Percentiles rank a stretch among this genome's conserved stretches.
phyloP scores from a whole-genome alignment of 495 filamentous ascomycete species.

The Letharia lupina region DNA sequence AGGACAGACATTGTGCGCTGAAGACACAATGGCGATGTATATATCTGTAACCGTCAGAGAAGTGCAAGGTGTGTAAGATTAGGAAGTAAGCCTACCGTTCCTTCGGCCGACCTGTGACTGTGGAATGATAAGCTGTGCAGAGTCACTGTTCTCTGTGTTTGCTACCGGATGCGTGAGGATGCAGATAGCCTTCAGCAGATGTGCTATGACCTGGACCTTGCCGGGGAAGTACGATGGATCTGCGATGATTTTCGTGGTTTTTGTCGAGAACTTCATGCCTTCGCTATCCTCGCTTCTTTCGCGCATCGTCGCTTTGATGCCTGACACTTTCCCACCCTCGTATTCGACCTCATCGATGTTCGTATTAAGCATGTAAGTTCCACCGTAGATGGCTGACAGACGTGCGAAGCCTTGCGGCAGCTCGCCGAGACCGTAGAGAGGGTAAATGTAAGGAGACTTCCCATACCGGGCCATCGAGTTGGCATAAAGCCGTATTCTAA shows the following conservation, averaged over 20 bases:
- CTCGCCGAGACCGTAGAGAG: conserved; percentile 93
- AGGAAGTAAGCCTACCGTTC: conserved; percentile 55
- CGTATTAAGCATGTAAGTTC: conserved; percentile 99
- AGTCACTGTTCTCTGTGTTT: conserved; percentile 81
- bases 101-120: conserved; percentile 93
- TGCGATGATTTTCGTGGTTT: conserved; percentile 89
- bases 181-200: conserved; percentile 93
- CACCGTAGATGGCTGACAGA: conserved; percentile 93
- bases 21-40: conserved; percentile 94
- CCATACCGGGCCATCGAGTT: conserved; percentile 97
- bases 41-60: conserved; percentile 58
- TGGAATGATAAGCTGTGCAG: conserved; percentile 92
- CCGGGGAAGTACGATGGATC: conserved; percentile 94
- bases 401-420: conserved; percentile 97
- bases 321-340: conserved; percentile 68
- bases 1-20: conserved; percentile 95
- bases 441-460: conserved; percentile 99
- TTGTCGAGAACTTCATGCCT: conserved; percentile 89
- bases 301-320: conserved; percentile 96
- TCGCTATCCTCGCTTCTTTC: conserved; percentile 65
- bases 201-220: conserved; percentile 78
- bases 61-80: neutral
- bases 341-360: conserved; percentile 82
- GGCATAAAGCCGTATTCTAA: conserved; percentile 90
- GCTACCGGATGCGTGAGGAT: conserved; percentile 91